Evolutionary conservation across 805 yeast species (phyloP), one percentile per base, ranked within the genome.

Genomic region (Candida germanica): DNA sequence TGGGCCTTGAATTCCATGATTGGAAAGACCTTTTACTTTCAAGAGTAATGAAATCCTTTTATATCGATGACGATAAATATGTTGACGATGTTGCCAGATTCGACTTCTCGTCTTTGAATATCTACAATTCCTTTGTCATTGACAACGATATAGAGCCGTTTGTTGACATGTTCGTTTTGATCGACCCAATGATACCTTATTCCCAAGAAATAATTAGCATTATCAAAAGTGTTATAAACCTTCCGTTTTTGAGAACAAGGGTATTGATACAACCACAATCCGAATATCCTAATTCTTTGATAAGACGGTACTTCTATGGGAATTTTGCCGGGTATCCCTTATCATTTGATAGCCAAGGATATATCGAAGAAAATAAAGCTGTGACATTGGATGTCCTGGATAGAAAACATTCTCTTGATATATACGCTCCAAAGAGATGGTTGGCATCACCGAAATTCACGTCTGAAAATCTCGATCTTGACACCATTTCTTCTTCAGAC

Each of bases 171-270:
- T 56, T 75, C 4, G 62, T 84, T 0, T 58, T 84, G 1, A 50
- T 86, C 26, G 88, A 93, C 53, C 97, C 98, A 1, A 56, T 79
- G 2, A 73, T 75, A 40, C 89, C 83, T 46, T 49, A 62, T 11
- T 73, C 94, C 0, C 98, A 87, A 49, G 75, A 73, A 32, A 49
- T 79, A 6, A 47, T 83, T 0, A 61, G 82, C 0, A 53, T 83
- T 12, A 51, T 59, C 3, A 47, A 54, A 3, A 46, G 74, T 0
- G 43, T 82, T 6, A 54, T 58, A 21, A 55, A 63, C 16, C 49
- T 79, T 18, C 58, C 74, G 1, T 77, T 73, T 47, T 68, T 83
- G 3, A 73, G 75, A 14, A 50, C 80, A 4, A 67, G 69, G 14
- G 58, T 88, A 0, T 48, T 77, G 4, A 46, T 87, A 19, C 74